Evolutionary conservation across 495 filamentous ascomycete genomes (phyloP), one percentile per base, ranked within the genome.

Genomic region (Filosporella fistucella): DNA sequence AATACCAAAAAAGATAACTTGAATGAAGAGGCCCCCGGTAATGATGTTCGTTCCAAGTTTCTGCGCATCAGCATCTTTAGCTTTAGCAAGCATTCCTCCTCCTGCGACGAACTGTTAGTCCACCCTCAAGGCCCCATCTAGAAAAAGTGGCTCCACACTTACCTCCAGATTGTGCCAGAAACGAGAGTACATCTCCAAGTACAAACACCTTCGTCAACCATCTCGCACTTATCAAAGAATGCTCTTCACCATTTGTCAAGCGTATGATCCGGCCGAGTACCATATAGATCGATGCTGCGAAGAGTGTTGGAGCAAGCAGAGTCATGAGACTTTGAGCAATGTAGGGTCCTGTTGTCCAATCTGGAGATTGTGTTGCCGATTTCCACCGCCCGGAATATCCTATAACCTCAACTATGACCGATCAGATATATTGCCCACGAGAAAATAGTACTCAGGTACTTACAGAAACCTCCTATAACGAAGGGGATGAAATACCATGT

Each of bases 401-500:
- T 1, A 63, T 59, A 2, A 61, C 63, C 47, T 72, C 74, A 29
- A 74, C 58, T 58, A 23, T 24, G 28, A 16, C 10, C n/a, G n/a
- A n/a, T n/a, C n/a, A n/a, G n/a, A n/a, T n/a, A n/a, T n/a, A n/a
- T n/a, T n/a, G n/a, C n/a, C n/a, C n/a, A n/a, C n/a, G n/a, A n/a
- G n/a, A n/a, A n/a, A n/a, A n/a, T n/a, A n/a, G n/a, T n/a, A n/a
- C n/a, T n/a, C n/a, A 28, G 9, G 20, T 1, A 68, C 72, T 54
- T 67, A 83, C 78, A 78, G n/a, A 71, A 30, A 17, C 75, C 70
- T 12, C 80, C 82, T 14, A 84, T 57, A 4, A 78, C 21, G 18
- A 85, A 70, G 0, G 82, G 72, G 11, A 75, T 71, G 35, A 85
- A 78, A 58, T 78, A 85, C 75, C 75, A 85, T 5, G 70, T 74